Conservation (phyloP, 306 rosid genomes). For the Parietaria judaica region DNA sequence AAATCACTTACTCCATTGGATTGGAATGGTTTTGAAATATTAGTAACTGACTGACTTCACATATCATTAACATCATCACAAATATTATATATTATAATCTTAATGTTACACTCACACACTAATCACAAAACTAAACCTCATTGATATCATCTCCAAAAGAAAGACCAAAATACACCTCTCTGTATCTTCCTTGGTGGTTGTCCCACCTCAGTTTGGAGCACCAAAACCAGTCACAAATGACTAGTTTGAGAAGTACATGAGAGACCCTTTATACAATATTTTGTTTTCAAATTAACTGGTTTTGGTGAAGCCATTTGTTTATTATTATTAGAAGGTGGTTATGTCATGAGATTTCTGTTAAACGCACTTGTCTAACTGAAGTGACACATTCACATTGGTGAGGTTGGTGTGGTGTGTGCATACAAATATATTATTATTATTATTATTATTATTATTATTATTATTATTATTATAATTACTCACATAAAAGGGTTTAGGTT, state of each 20-base stretch:
- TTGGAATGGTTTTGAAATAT: too few relatives aligned
- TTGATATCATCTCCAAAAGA: conserved; percentile 22
- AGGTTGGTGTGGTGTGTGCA: conserved; percentile 41
- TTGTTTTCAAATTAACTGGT: conserved; percentile 2
- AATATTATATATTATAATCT: too few relatives aligned
- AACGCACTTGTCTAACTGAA: conserved; percentile 51
- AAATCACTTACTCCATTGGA: neutral
- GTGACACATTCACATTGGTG: conserved; percentile 58
- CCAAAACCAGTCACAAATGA: conserved; percentile 20
- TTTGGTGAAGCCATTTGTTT: conserved; percentile 3
- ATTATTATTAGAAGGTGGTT: conserved; percentile 3
- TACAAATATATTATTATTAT: too few relatives aligned
- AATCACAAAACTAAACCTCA: conserved; percentile 29
- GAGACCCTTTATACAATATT: too few relatives aligned
- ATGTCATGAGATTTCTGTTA: conserved; percentile 41
- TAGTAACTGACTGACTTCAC: too few relatives aligned
- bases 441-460: neutral
- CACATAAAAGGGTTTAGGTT: conserved; percentile 52
- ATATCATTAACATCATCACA: too few relatives aligned
- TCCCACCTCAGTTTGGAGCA: conserved; percentile 52
- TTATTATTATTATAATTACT: neutral
- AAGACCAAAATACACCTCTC: conserved; percentile 6
- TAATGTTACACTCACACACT: too few relatives aligned
- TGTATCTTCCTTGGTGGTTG: conserved; percentile 31
- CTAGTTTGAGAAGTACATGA: too few relatives aligned